These are phyloP conservation scores for Nemania bipapillata DNA, from an alignment of 2,329 filamentous ascomycete genomes.

Conservation along the genomic window DNA sequence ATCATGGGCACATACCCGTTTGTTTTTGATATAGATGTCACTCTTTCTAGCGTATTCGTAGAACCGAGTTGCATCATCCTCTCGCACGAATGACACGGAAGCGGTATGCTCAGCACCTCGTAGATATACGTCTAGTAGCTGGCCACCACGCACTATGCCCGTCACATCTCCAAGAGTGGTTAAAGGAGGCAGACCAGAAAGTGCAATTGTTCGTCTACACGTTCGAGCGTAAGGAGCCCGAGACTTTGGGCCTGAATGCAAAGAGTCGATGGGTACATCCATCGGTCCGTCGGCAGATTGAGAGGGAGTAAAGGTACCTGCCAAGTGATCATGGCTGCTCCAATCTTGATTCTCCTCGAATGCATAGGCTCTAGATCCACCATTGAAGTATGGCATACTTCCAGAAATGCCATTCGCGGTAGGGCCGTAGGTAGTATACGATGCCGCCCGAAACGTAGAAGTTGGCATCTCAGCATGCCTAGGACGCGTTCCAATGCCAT, in stretches of 20 bases:
- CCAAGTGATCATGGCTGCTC: slow-evolving; percentile 37
- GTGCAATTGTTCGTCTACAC: slow-evolving; percentile 67
- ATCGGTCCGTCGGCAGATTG: slow-evolving; percentile 42
- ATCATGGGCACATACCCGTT: slow-evolving; percentile 64
- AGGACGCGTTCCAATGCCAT: slow-evolving; percentile 23
- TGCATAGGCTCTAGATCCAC: slow-evolving; percentile 14
- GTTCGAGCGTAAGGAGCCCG: slow-evolving; percentile 52
- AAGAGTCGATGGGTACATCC: slow-evolving; percentile 32
- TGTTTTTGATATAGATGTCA: slow-evolving; percentile 75
- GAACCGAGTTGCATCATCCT: slow-evolving; percentile 71
- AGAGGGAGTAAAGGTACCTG: slow-evolving; percentile 39
- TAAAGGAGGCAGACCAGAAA: slow-evolving; percentile 70
- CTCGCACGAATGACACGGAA: slow-evolving; percentile 75
- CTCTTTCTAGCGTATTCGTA: slow-evolving; percentile 70
- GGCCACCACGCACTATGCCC: slow-evolving; percentile 73
- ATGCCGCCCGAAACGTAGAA: slow-evolving; percentile 13
- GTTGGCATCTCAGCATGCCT: slow-evolving; percentile 4
- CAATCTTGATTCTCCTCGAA: slow-evolving; percentile 40
- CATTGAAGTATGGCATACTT: slow-evolving; percentile 22
- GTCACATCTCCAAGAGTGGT: slow-evolving; percentile 74
- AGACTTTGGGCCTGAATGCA: slow-evolving; percentile 27
- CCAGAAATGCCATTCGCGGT: slow-evolving; percentile 15
- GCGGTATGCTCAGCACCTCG: slow-evolving; percentile 68
- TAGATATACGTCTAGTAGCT: slow-evolving; percentile 74
- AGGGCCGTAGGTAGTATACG: slow-evolving; percentile 18